phyloP scores from a whole-genome alignment of 257 asterid genomes.

The Coffea canephora region DNA sequence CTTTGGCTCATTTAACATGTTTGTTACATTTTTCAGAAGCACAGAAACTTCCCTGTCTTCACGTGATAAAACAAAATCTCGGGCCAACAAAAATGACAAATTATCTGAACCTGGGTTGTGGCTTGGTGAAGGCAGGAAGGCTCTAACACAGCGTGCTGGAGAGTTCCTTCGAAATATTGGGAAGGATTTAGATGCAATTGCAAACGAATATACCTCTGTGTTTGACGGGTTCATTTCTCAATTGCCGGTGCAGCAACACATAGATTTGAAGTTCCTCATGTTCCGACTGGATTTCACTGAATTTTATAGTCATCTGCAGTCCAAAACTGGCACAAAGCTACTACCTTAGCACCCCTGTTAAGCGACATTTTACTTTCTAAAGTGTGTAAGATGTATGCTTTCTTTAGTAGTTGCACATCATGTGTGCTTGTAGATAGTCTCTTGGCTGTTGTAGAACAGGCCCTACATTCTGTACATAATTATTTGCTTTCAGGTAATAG shows the following conservation, averaged over 20 bases:
- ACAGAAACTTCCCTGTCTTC: conserved; percentile 43
- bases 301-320: conserved; percentile 69
- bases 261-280: conserved; percentile 88
- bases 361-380: not conserved
- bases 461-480: conserved; percentile 17
- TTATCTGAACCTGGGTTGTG: conserved; percentile 63
- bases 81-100: conserved; percentile 48
- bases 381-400: not conserved
- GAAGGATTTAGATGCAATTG: conserved; percentile 70
- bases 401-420: conserved; percentile 3
- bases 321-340: conserved; percentile 47
- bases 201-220: conserved; percentile 76
- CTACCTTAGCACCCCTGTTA: conserved; percentile 29
- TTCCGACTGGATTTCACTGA: conserved; percentile 93
- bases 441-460: conserved; percentile 1
- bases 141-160: conserved; percentile 73
- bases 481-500: conserved; percentile 14
- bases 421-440: not conserved
- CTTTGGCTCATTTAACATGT: not conserved
- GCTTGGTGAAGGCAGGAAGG: conserved; percentile 98
- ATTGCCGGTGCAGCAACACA: conserved; percentile 81
- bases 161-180: conserved; percentile 76
- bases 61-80: conserved; percentile 49
- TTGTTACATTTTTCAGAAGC: conserved; percentile 46
- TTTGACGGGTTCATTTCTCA: conserved; percentile 89